phyloP scores from a whole-genome alignment of 1,284 basidiomycete species.

The Trametes versicolor region DNA sequence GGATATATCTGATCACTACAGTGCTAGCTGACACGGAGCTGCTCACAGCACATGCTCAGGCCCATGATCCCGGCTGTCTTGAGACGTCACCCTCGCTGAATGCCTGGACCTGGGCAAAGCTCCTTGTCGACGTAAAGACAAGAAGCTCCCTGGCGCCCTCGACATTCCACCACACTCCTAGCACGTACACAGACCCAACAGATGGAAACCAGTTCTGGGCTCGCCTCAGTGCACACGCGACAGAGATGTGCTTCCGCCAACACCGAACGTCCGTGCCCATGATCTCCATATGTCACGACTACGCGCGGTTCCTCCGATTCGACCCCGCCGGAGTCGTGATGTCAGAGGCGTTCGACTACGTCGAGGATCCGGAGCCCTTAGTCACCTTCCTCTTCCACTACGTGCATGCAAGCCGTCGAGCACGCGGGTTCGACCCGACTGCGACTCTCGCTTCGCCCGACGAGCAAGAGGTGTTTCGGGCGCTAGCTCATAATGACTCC shows the following conservation, averaged over 20 bases:
- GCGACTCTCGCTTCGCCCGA: not conserved
- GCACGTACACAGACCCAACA: not conserved
- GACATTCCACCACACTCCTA: too few relatives aligned
- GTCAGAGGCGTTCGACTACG: slow-evolving; percentile 9
- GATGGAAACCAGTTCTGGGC: too few relatives aligned
- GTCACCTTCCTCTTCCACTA: slow-evolving; percentile 5
- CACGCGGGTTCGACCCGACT: slow-evolving; percentile 8
- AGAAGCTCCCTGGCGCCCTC: too few relatives aligned
- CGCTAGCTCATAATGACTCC: not conserved
- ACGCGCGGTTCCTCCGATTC: slow-evolving; percentile 6
- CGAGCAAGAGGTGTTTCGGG: not conserved
- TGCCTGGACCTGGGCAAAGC: too few relatives aligned
- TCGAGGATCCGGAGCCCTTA: not conserved
- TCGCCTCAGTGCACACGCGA: too few relatives aligned
- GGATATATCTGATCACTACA: not conserved
- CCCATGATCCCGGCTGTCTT: too few relatives aligned
- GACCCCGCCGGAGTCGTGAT: slow-evolving; percentile 6
- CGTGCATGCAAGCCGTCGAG: not conserved
- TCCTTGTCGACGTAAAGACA: too few relatives aligned
- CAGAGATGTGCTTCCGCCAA: not conserved
- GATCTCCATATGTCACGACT: slow-evolving; percentile 3
- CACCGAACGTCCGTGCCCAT: slow-evolving; percentile 1
- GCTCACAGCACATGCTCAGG: too few relatives aligned
- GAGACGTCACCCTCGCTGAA: too few relatives aligned
- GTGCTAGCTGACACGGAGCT: not conserved